Evolutionary conservation across 176 grass and related monocot genomes (phyloP).

Genomic region (Pontederia paniculata): DNA sequence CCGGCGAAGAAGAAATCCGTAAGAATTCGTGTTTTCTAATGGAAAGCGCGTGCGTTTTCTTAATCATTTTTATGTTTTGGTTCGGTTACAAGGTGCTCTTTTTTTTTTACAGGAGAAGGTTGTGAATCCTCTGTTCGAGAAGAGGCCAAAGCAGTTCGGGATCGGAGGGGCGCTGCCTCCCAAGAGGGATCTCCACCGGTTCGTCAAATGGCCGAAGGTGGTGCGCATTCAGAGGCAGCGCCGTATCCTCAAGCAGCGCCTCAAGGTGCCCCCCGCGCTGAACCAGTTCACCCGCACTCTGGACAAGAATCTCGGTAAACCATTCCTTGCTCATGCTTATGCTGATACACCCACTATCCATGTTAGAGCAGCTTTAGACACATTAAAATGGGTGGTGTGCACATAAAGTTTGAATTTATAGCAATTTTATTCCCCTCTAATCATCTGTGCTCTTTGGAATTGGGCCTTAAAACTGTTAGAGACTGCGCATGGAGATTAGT

Average conservation of each 20-base stretch:
- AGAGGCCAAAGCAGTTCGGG: constrained; percentile 41
- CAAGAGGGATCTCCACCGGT: constrained; percentile 74
- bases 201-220: constrained; percentile 95
- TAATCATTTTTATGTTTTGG: no score
- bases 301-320: constrained; percentile 76
- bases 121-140: constrained; percentile 72
- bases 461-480: no score
- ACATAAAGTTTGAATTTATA: no score
- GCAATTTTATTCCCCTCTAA: no score
- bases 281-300: constrained; percentile 88
- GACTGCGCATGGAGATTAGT: no score
- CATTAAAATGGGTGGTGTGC: no score
- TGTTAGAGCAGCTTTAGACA: no score
- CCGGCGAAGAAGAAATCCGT: constrained; percentile 22
- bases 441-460: no score
- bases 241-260: constrained; percentile 86
- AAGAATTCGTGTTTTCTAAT: not conserved
- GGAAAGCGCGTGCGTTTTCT: no score
- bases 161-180: constrained; percentile 37
- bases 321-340: not conserved
- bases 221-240: constrained; percentile 78
- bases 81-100: no score
- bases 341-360: not conserved
- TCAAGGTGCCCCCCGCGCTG: constrained; percentile 25
- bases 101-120: constrained; percentile 36